Conservation (phyloP, 106 monocot genomes). For the Gastrodia elata region DNA sequence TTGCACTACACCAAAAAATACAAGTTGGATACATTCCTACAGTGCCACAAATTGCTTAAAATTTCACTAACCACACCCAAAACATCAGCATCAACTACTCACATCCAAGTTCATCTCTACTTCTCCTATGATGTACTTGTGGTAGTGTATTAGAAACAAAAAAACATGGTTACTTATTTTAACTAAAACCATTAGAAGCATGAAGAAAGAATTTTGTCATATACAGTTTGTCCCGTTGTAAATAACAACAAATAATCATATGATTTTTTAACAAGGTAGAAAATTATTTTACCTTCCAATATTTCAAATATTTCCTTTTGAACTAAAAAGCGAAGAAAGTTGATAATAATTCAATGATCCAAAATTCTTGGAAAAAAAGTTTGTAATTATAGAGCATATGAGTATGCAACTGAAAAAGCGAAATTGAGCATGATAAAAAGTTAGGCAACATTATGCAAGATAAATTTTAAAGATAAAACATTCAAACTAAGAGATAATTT, state of each 20-base stretch:
- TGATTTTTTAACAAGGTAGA: constrained; percentile 2
- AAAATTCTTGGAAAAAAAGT: neutral
- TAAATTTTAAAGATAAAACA: neutral
- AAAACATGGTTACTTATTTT: neutral
- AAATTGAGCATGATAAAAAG: neutral
- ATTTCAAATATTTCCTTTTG: too few relatives aligned
- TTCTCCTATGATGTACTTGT: too few relatives aligned
- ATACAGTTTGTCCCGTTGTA: neutral
- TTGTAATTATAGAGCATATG: neutral
- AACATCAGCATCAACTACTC: too few relatives aligned
- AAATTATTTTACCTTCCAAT: neutral
- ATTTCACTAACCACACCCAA: too few relatives aligned
- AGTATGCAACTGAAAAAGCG: neutral
- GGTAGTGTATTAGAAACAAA: neutral
- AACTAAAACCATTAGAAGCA: neutral
- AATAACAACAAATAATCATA: neutral
- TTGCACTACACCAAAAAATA: too few relatives aligned
- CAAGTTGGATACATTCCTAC: too few relatives aligned
- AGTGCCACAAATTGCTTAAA: too few relatives aligned
- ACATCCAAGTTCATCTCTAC: too few relatives aligned
- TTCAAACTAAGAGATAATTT: too few relatives aligned
- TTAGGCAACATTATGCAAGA: neutral
- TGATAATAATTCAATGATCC: neutral
- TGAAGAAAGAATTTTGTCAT: neutral
- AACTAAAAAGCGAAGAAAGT: neutral